Percentiles rank a stretch among this genome's conserved stretches.
These are phyloP conservation scores for Neoscytalidium dimidiatum DNA, from an alignment of 2,329 filamentous ascomycete genomes.

Conservation along the genomic window DNA sequence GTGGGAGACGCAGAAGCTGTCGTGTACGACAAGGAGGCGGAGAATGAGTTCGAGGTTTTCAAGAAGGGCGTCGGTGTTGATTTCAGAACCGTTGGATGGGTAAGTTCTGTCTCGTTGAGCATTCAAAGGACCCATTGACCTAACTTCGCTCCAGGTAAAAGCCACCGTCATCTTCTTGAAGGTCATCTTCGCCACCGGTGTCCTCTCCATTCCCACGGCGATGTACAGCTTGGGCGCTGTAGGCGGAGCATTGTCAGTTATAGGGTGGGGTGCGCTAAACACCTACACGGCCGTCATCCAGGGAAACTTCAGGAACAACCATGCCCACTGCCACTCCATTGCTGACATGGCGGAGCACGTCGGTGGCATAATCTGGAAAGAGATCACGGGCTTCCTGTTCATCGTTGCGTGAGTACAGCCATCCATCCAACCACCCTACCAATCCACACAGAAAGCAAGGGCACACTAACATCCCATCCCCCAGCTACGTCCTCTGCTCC, in stretches of 20 bases:
- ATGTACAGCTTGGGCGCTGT: conserved; percentile 52
- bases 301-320: conserved; percentile 54
- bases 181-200: conserved; percentile 52
- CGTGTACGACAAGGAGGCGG: conserved; percentile 14
- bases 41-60: conserved; percentile 51
- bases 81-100: conserved; percentile 57
- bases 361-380: conserved; percentile 54
- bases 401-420: conserved; percentile 45
- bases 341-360: conserved; percentile 61
- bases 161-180: conserved; percentile 19
- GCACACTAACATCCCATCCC: neutral
- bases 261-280: conserved; percentile 52
- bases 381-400: conserved; percentile 58
- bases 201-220: conserved; percentile 51
- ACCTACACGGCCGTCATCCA: conserved; percentile 53
- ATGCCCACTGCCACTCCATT: conserved; percentile 55
- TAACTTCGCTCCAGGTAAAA: neutral
- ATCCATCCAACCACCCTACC: neutral
- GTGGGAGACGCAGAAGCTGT: conserved; percentile 22
- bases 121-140: neutral
- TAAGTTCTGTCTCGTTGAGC: conserved; percentile 18
- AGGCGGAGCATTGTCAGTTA: conserved; percentile 49
- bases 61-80: conserved; percentile 52
- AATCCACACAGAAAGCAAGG: neutral
- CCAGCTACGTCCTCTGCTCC: conserved; percentile 54